Evolutionary conservation across 2,329 filamentous ascomycete species (phyloP), one percentile per base, ranked within the genome.

Genomic region (Graphiopsis chlorocephala): DNA sequence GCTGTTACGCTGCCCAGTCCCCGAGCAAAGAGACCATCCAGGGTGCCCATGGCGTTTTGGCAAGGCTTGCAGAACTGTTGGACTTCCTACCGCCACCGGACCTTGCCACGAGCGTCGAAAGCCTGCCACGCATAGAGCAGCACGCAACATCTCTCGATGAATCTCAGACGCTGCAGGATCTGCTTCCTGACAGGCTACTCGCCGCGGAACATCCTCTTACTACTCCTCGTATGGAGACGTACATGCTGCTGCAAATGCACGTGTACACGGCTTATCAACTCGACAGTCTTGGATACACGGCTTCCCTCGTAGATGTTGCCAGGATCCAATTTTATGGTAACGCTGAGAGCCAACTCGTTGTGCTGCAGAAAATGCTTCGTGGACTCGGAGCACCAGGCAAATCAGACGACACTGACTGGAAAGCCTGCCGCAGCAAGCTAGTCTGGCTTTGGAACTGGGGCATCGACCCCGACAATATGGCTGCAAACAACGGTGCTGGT

Each of bases 371-470:
- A 67, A 79, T 90, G n/a, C 79, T 92, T 61, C 83, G 84, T 66
- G 77, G 79, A 2, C 72, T 89, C 25, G 78, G 76, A 56, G 82
- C 81, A 23, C 25, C 60, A 63, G 80, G 81, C 14, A 79, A 84
- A 1, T 63, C 68, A 14, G 87, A 91, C 61, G 88, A 91, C 65
- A 82, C 82, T 35, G 86, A 85, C 66, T 91, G 89, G 88, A 78
- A 82, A 28, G 81, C 79, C 61, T 83, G 85, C 14, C 83, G 90
- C 64, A 84, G 84, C 48, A 87, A 89, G 70, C 76, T 93, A 10
- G 74, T 92, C 4, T 94, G 91, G 91, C 80, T 94, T 31, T 86
- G 88, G 72, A 84, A 85, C 71, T 93, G 90, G 90, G 88, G 88
- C 35, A 81, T 82, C 26, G 81, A 84, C 65, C 78, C 68, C 15